Evolutionary conservation across 257 asterid species (phyloP).

Genomic region (Gardenia jasminoides): DNA sequence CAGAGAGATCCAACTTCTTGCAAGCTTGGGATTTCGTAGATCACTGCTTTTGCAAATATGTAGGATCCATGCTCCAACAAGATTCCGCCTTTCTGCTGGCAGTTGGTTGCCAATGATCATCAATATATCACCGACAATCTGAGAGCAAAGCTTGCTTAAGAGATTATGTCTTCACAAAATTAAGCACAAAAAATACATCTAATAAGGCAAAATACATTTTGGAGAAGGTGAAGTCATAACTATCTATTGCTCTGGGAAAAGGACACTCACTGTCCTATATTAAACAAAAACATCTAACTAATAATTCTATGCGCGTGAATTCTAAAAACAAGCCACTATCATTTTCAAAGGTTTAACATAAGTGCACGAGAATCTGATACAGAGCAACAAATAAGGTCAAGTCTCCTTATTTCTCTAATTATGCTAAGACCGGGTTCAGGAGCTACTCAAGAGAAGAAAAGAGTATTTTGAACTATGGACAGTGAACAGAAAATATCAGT

Average conservation of each 20-base stretch:
- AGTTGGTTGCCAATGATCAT: constrained; percentile 58
- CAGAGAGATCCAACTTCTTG: constrained; percentile 52
- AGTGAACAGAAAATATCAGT: background rate
- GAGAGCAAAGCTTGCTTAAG: constrained; percentile 13
- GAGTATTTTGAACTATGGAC: background rate
- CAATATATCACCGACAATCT: constrained; percentile 52
- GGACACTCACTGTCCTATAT: background rate
- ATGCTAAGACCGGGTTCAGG: too few species aligned
- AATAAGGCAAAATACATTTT: background rate
- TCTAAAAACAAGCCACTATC: too few species aligned
- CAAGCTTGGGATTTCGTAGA: constrained; percentile 54
- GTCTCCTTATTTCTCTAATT: background rate
- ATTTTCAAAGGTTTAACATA: too few species aligned
- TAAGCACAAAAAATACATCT: background rate
- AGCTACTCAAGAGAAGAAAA: background rate
- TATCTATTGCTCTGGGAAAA: background rate
- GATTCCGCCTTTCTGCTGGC: constrained; percentile 50
- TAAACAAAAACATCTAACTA: too few species aligned
- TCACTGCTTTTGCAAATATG: constrained; percentile 49
- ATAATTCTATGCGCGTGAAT: too few species aligned
- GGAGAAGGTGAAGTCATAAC: background rate
- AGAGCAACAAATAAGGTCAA: background rate
- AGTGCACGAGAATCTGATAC: background rate
- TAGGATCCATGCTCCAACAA: constrained; percentile 55
- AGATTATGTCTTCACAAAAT: background rate